Base-by-base conservation (phyloP, 331 rosid species). In the Arachis monticola region DNA sequence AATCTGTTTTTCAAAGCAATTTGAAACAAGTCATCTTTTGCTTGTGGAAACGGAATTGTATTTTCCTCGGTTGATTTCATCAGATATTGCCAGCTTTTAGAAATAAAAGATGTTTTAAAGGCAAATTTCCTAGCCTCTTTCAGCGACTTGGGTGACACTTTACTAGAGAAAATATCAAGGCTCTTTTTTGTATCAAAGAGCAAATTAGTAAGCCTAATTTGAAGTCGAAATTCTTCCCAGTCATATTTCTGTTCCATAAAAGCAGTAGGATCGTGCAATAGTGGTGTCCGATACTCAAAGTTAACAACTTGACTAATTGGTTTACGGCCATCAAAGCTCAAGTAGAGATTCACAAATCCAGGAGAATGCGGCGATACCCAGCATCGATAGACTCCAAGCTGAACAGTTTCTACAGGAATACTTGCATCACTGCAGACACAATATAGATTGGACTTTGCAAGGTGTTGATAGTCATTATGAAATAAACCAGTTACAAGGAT, bases 321-420 rank as follows among this genome's bases (percentile, higher is more conserved):
- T 74, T 87, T 92, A 45, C 71, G 89, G 61, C 94, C 94, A 81
- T 92, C 98, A 3, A 86, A 44, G 83, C 98, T 89, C 84, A 92
- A 22, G 74, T 79, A 95, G 60, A 92, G 84, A 79, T 81, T 82
- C 75, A 92, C 88, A 0, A 67, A 61, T 74, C 92, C 93, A 13
- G 90, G 87, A 60, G 88, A 77, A 77, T 83, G 91, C 7, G 92
- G 87, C 52, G 85, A 59, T 48, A 95, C 76, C 82, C 86, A 72
- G 70, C 93, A 90, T 51, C 99, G 97, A 79, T 89, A 95, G 72
- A 92, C 99, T 78, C 99, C 99, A 68, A 48, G 80, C 83, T 95
- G 99, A 82, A 92, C 91, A 76, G 80, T 40, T 81, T 90, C 99
- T 41, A 79, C 86, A 48, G 82, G 80, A 87, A 88, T 59, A 70